Base-by-base conservation (phyloP, 2,329 filamentous ascomycete species). In the Ophiocordyceps unilateralis region DNA sequence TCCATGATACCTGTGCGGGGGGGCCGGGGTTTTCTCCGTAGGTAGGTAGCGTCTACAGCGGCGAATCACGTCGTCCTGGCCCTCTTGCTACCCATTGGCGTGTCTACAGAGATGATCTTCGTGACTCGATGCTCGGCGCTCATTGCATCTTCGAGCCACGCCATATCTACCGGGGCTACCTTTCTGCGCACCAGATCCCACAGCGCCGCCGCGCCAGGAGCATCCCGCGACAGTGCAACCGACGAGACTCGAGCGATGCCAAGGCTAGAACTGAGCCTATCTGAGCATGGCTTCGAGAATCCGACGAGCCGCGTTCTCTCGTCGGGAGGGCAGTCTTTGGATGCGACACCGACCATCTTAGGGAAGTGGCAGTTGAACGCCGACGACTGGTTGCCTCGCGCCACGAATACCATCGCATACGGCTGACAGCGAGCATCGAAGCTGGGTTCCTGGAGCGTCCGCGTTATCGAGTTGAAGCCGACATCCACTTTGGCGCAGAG, bases 231-330 rank as follows among this genome's bases (percentile, higher is more conserved):
- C 7, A 86, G 55, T 1, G 71, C 81, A 26, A 86, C 61, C 20
- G 77, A 76, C 1, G 78, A 81, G 1, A 77, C 76, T 28, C 78
- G 68, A 1, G 77, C 74, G 10, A 84, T 65, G 2, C 72, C 72
- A 4, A 85, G 62, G 19, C 67, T 67, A 24, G 61, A 57, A 40
- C 72, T 72, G 15, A 86, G 58, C 12, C 68, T 68, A 15, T 72
- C 62, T 39, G 79, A 78, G 41, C 69, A 73, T 1, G 69, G 60
- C 42, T 70, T 74, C 0, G 78, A 77, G 40, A 85, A 68, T 1
- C 75, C 71, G 2, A 86, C 66, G 2, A 85, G 65, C 20, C 72
- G 68, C 10, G 70, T 73, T 3, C 66, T 59, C 1, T 63, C 53
- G 20, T 59, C 57, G 5, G 48, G 41, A 1, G 62, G 57, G 40